Percentiles rank a stretch among this genome's conserved stretches.
Evolutionary conservation across 2,329 filamentous ascomycete species (phyloP).

Genomic region (Aureobasidium sp.): DNA sequence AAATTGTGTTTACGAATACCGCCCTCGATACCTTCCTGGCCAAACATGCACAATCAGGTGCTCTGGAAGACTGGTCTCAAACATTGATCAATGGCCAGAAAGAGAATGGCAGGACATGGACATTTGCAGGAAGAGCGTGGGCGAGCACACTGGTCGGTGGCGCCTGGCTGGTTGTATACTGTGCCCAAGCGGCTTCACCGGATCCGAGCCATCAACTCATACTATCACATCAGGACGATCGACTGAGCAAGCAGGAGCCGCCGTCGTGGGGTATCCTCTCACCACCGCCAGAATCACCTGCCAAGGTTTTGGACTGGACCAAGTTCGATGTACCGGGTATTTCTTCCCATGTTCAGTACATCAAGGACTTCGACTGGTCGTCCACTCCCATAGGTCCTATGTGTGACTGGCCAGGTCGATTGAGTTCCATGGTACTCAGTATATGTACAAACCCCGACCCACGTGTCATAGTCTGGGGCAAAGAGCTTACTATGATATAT

Average conservation of each 20-base stretch:
- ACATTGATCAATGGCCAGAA: background rate
- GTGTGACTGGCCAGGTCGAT: conserved; percentile 18
- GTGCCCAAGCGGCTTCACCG: background rate
- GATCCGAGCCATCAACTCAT: background rate
- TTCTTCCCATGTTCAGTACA: conserved; percentile 18
- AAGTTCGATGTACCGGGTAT: conserved; percentile 16
- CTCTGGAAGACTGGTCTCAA: background rate
- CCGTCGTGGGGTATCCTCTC: background rate
- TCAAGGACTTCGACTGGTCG: conserved; percentile 23
- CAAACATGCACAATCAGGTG: background rate
- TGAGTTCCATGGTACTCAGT: conserved; percentile 18
- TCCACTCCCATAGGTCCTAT: conserved; percentile 22
- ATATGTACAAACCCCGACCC: conserved; percentile 25
- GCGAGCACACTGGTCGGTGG: background rate
- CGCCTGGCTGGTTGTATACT: conserved; percentile 8
- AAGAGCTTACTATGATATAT: conserved; percentile 23
- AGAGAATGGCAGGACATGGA: background rate
- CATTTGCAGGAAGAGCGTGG: conserved; percentile 8
- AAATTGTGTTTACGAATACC: conserved; percentile 1
- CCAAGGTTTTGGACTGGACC: conserved; percentile 21
- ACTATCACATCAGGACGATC: background rate
- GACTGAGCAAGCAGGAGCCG: background rate
- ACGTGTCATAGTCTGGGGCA: conserved; percentile 22
- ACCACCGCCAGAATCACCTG: background rate
- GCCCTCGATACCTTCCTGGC: background rate